phyloP scores from a whole-genome alignment of 116 monocot genomes.

The Cymodocea nodosa region DNA sequence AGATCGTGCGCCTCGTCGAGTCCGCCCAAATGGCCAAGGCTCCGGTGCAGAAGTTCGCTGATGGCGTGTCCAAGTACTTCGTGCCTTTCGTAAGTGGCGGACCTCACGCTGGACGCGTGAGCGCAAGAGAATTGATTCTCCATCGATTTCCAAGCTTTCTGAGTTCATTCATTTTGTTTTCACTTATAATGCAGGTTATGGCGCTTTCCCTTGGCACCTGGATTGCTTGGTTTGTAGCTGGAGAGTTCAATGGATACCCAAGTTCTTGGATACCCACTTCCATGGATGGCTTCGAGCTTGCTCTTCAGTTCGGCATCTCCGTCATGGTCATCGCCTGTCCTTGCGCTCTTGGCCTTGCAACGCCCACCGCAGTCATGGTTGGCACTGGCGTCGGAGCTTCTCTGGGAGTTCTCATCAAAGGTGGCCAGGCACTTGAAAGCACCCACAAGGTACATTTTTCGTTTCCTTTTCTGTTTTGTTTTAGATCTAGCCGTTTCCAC shows the following conservation, averaged over 20 bases:
- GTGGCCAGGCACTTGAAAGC: conserved; percentile 84
- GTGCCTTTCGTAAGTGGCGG: conserved; percentile 61
- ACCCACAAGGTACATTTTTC: conserved; percentile 54
- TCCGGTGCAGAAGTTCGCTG: conserved; percentile 85
- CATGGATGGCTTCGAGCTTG: conserved; percentile 88
- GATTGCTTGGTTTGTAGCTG: conserved; percentile 74
- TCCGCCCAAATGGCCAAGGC: conserved; percentile 98
- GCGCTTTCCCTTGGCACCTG: conserved; percentile 51
- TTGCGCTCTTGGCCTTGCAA: conserved; percentile 85
- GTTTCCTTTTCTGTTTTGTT: too few species aligned
- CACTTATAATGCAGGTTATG: conserved; percentile 81
- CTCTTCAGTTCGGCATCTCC: conserved; percentile 90
- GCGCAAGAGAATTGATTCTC: too few species aligned
- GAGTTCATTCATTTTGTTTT: too few species aligned
- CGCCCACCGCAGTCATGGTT: conserved; percentile 97
- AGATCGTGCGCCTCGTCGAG: conserved; percentile 87
- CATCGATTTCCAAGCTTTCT: too few species aligned
- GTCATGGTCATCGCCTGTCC: conserved; percentile 95
- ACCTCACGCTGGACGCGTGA: background rate
- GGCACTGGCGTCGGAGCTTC: conserved; percentile 93
- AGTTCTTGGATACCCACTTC: conserved; percentile 79
- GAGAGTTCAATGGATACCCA: conserved; percentile 56
- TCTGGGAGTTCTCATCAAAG: conserved; percentile 86
- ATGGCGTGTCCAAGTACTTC: conserved; percentile 74
- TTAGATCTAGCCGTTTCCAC: too few species aligned